Evolutionary conservation across 2,329 filamentous ascomycete genomes (phyloP), one percentile per base, ranked within the genome.

Genomic region (Aureobasidium sp.): DNA sequence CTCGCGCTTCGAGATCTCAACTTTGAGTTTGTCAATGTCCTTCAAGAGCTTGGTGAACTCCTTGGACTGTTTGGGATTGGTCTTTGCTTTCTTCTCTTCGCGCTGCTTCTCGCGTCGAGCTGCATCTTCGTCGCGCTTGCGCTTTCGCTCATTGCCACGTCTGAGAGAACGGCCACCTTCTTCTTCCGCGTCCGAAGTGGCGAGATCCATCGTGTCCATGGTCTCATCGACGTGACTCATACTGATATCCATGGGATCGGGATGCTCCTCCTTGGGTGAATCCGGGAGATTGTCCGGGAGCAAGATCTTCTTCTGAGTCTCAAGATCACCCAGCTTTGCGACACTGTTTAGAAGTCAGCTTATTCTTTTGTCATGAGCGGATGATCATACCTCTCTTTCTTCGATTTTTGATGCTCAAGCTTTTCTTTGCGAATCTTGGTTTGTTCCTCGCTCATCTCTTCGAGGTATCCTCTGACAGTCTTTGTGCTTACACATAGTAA

Each of bases 341-440:
- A 56, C 57, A 17, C 56, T 59, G 34, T 14, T 12, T 12, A 9
- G 15, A 4, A 4, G 17, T 61, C 39, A 61, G 58, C 58, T 25
- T 29, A 12, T 5, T 20, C 27, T 6, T 31, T n/a, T 12, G 2
- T 44, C 42, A 1, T n/a, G 17, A 15, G n/a, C 3, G 4, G 17
- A 31, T 36, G 6, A 3, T 53, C 58, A 36, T 36, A 57, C 51
- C 42, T 34, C 17, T 49, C 62, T 73, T 87, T 88, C 66, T 89
- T 86, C 68, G 89, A 85, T 66, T 91, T 85, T 76, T 97, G 93
- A 75, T 86, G 88, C 67, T 96, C 90, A 64, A 97, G 96, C 78
- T 96, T 97, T 72, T 95, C 89, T 75, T 99, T 99, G 55, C 94
- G 87, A 70, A 95, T 91, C 61, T 87, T 85, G 1, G 94, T 99